Evolutionary conservation across 805 yeast genomes (phyloP), one percentile per base, ranked within the genome.

Genomic region (Candida ortonii): DNA sequence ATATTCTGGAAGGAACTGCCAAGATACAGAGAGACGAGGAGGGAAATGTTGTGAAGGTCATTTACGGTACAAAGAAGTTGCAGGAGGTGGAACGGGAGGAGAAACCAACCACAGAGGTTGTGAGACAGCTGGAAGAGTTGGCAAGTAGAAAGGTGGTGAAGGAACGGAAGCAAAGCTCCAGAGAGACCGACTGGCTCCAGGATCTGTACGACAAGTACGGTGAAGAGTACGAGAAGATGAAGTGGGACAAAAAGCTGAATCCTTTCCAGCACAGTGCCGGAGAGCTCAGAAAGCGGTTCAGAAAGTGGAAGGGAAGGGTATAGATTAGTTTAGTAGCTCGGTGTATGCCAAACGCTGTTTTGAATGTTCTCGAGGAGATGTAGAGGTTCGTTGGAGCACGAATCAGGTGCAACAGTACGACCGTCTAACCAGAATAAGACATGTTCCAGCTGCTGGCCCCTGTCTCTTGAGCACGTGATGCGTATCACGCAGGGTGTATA

Each of bases 201-300:
- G 61, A 60, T 16, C 65, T 93, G 24, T 70, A 79, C 40, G 76
- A 74, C 14, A 87, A 86, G 57, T 78, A 93, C 53, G 96, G 96
- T 12, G 94, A 87, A 46, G 82, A 93, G 57, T 88, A 79, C 56
- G 80, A 73, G 29, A 84, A 80, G 50, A 93, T 93, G 98, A 82
- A 78, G 57, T 84, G 95, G 84, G 98, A 93, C 59, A 76, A 74
- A 61, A 84, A 84, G 59, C 68, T 89, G 43, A 90, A 90, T 59
- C 73, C 80, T 2, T 75, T 71, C 61, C 97, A 89, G 64, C 87
- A 84, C 58, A 72, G 84, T 42, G 80, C 79, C n/a, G 94, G 95
- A 17, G 94, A 87, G 50, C 64, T 90, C 48, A 81, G 72, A 61
- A 76, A 75, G 59, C 76, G 93, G 55, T 67, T 90, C 28, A 52